These are phyloP conservation scores for Calocybe cyanea DNA, from an alignment of 768 basidiomycete genomes.

Conservation along the genomic window DNA sequence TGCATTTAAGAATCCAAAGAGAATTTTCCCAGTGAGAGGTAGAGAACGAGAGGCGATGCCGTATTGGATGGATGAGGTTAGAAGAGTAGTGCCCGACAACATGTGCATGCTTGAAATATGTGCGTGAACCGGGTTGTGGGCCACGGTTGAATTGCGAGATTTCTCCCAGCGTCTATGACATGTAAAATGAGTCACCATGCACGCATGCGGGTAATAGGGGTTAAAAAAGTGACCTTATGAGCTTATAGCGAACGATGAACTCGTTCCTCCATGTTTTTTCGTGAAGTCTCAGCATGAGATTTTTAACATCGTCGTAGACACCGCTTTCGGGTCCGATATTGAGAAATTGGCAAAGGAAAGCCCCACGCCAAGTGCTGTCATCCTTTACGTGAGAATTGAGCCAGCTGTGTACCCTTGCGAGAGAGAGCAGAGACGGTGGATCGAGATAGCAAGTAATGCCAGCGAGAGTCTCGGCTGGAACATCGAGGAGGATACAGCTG, in stretches of 20 bases:
- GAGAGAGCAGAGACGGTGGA: conserved; percentile 55
- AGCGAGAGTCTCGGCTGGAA: conserved; percentile 71
- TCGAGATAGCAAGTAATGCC: conserved; percentile 72
- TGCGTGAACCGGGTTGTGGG: too few relatives aligned
- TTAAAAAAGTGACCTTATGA: conserved; percentile 41
- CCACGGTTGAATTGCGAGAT: conserved; percentile 54
- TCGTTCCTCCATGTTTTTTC: conserved; percentile 68
- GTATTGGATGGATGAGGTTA: conserved; percentile 61
- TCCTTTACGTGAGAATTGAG: conserved; percentile 66
- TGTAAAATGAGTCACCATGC: neutral
- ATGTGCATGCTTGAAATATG: conserved; percentile 59
- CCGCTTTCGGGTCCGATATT: conserved; percentile 64
- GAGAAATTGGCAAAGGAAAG: conserved; percentile 66
- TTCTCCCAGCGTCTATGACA: conserved; percentile 61
- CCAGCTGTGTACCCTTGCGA: conserved; percentile 47
- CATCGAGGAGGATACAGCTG: conserved; percentile 38
- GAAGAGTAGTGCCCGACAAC: conserved; percentile 50
- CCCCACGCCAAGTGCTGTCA: conserved; percentile 78
- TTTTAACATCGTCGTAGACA: conserved; percentile 37
- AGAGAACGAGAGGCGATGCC: conserved; percentile 73
- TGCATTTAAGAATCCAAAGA: conserved; percentile 68
- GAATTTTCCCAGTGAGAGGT: conserved; percentile 64
- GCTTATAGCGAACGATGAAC: conserved; percentile 53
- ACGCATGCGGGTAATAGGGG: conserved; percentile 1
- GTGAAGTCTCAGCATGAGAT: conserved; percentile 53